These are phyloP conservation scores for Botrytis byssoidea DNA, from an alignment of 2,329 filamentous ascomycete genomes.

Conservation along the genomic window DNA sequence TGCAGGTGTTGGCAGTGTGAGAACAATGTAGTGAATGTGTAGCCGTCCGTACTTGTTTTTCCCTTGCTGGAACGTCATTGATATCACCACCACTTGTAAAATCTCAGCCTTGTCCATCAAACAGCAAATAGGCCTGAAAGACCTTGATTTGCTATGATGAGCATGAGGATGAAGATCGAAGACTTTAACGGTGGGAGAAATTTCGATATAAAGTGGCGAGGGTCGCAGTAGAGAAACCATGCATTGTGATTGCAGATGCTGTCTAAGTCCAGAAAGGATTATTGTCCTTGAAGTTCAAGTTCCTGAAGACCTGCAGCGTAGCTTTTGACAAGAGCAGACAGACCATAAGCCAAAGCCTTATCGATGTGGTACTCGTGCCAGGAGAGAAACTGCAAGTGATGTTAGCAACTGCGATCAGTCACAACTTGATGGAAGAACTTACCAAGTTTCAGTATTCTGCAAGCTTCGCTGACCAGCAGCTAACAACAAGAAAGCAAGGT, in stretches of 20 bases:
- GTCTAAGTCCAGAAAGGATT: not conserved
- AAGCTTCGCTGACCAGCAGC: not conserved
- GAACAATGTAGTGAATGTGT: not conserved
- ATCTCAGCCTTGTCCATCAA: not conserved
- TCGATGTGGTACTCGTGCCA: not conserved
- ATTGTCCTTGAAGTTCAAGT: not conserved
- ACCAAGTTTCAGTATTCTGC: not conserved
- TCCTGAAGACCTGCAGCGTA: not conserved
- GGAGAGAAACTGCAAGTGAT: not conserved
- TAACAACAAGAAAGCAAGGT: not conserved
- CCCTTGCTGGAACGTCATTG: too few species aligned
- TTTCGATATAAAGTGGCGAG: not conserved
- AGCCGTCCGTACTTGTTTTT: not conserved
- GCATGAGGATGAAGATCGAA: not conserved
- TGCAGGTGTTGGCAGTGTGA: too few species aligned
- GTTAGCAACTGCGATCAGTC: not conserved
- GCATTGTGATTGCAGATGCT: not conserved
- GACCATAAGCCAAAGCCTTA: not conserved
- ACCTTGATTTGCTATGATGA: too few species aligned
- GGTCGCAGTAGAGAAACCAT: not conserved
- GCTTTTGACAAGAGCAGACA: not conserved
- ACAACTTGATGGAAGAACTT: not conserved
- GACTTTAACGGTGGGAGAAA: not conserved
- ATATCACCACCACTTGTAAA: not conserved
- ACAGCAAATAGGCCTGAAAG: too few species aligned